These are phyloP conservation scores for Neopestalotiopsis rosae DNA, from an alignment of 2,329 filamentous ascomycete species.

Conservation along the genomic window DNA sequence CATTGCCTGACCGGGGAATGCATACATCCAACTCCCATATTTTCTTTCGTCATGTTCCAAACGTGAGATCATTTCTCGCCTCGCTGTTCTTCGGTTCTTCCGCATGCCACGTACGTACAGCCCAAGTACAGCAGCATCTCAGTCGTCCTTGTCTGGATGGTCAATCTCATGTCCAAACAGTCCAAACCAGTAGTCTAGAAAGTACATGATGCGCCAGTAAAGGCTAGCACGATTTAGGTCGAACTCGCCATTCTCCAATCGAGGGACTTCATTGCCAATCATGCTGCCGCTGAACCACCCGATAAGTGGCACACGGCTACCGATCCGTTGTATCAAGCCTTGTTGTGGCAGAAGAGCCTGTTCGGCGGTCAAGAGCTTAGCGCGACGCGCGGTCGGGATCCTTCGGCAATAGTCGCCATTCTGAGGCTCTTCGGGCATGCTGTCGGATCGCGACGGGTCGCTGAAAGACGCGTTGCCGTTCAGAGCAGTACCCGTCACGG, in stretches of 20 bases:
- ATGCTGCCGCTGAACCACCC: slow-evolving; percentile 75
- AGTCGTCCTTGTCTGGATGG: slow-evolving; percentile 64
- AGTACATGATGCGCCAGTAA: slow-evolving; percentile 72
- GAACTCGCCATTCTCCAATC: slow-evolving; percentile 75
- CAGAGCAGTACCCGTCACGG: slow-evolving; percentile 43
- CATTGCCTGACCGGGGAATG: slow-evolving; percentile 5
- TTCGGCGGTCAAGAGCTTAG: slow-evolving; percentile 69
- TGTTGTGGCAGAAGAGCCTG: slow-evolving; percentile 74
- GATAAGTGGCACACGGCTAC: slow-evolving; percentile 71
- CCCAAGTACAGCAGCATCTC: slow-evolving; percentile 17
- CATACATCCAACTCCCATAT: slow-evolving; percentile 8
- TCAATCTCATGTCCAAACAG: slow-evolving; percentile 65
- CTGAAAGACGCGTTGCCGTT: slow-evolving; percentile 6
- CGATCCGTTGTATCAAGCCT: slow-evolving; percentile 66
- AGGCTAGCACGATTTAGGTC: slow-evolving; percentile 73
- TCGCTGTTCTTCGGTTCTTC: not conserved
- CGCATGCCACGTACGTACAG: not conserved
- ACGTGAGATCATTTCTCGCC: not conserved
- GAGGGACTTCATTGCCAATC: slow-evolving; percentile 77
- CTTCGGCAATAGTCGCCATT: slow-evolving; percentile 59
- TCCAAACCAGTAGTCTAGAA: slow-evolving; percentile 62
- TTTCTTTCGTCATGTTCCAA: not conserved
- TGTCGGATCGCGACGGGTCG: slow-evolving; percentile 18
- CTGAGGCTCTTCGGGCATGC: slow-evolving; percentile 28
- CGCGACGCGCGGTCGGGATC: slow-evolving; percentile 71